Conservation (phyloP, 2,329 filamentous ascomycete species). For the Mollisia scopiformis region DNA sequence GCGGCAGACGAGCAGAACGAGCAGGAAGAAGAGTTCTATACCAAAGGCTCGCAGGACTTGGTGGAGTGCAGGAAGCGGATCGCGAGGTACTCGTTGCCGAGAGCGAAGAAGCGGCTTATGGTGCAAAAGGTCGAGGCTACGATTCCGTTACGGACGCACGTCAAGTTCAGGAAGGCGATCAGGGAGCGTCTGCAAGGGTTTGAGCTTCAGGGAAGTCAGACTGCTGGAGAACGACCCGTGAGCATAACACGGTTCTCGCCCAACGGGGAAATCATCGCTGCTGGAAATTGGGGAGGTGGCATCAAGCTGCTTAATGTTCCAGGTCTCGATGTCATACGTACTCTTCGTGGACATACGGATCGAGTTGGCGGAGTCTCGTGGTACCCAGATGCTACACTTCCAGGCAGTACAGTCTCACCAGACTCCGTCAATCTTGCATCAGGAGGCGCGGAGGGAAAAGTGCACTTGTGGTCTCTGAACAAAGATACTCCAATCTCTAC, state of each 20-base stretch:
- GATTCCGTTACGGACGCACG: conserved; percentile 85
- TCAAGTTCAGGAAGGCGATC: conserved; percentile 85
- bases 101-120: conserved; percentile 75
- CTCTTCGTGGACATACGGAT: conserved; percentile 82
- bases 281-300: conserved; percentile 90
- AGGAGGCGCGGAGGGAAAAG: conserved; percentile 83
- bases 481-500: conserved; percentile 85
- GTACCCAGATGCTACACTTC: conserved; percentile 80
- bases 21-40: conserved; percentile 94
- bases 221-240: conserved; percentile 85
- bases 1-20: conserved; percentile 61
- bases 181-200: conserved; percentile 83
- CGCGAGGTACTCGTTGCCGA: conserved; percentile 80
- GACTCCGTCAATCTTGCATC: conserved; percentile 84
- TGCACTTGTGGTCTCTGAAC: conserved; percentile 88
- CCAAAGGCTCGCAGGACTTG: conserved; percentile 74
- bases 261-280: conserved; percentile 79
- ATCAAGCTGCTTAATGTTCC: conserved; percentile 87
- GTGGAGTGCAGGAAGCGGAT: conserved; percentile 78
- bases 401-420: conserved; percentile 70
- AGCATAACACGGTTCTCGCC: conserved; percentile 92
- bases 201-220: conserved; percentile 92
- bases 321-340: conserved; percentile 75
- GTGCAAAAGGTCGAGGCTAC: conserved; percentile 80
- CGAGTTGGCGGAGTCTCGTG: conserved; percentile 90